Evolutionary conservation across 1,284 basidiomycete genomes (phyloP), one percentile per base, ranked within the genome.

Genomic region (Trametes polyzona): DNA sequence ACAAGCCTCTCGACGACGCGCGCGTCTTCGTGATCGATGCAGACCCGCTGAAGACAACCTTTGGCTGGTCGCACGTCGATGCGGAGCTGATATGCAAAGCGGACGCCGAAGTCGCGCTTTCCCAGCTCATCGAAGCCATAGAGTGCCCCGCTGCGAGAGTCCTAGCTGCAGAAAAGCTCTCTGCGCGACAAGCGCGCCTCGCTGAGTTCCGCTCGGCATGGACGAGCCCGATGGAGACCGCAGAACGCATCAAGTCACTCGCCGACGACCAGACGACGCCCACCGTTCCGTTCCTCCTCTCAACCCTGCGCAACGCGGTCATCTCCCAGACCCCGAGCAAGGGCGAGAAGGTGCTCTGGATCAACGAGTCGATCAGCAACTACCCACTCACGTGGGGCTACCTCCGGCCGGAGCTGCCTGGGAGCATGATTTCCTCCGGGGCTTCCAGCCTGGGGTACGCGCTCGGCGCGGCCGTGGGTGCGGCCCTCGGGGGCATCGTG

Each of bases 281-380:
- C 19, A 80, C 77, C 0, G 74, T 80, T 0, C 76, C 84, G 0
- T 77, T 80, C 59, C 69, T 88, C 36, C 65, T 87, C 11, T 69
- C 76, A 2, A 70, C 75, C 1, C 75, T 88, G n/a, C 76, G 86
- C 12, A 63, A 71, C 17, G 67, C 69, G 3, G 76, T 84, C 19
- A 65, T 67, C 10, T 54, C 69, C 5, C 59, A 67, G 24, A 78
- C 76, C 10, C 71, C 75, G 0, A 75, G 73, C 41, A 62, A 62
- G 19, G 77, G 78, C 1, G 62, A 68, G 17, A 73, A 76, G 26
- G 74, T 77, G 0, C 72, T 88, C 8, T 68, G 87, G 58, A 67
- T 88, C 9, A 89, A 88, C 63, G 88, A 90, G 67, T 74, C 78
- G 0, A 83, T 87, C 65, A 84, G 81, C 64, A 87, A 81, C 65